Percentiles rank a stretch among this genome's conserved stretches.
Conservation (phyloP, 2,329 filamentous ascomycete genomes). For the Teratosphaeria zuluensis region DNA sequence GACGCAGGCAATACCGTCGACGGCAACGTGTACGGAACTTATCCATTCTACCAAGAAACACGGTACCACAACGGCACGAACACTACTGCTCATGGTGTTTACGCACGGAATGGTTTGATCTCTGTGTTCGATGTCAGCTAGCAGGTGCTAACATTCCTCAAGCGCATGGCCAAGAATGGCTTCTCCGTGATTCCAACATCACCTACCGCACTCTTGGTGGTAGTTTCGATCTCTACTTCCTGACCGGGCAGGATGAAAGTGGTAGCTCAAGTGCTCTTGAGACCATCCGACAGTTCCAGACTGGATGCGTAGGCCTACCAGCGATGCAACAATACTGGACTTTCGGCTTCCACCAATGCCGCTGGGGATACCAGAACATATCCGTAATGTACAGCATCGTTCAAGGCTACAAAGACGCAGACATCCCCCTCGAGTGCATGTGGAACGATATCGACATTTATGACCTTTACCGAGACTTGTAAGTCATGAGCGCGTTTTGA, state of each 20-base stretch:
- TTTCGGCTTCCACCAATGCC: slow-evolving; percentile 74
- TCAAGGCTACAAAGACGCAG: slow-evolving; percentile 40
- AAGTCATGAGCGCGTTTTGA: slow-evolving; percentile 41
- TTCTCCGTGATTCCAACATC: slow-evolving; percentile 53
- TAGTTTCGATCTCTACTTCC: slow-evolving; percentile 67
- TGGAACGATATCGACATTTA: slow-evolving; percentile 29
- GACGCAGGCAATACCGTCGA: slow-evolving; percentile 58
- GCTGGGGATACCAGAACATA: slow-evolving; percentile 71
- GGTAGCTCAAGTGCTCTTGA: slow-evolving; percentile 32
- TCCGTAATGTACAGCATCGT: slow-evolving; percentile 50
- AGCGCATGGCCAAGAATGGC: slow-evolving; percentile 63
- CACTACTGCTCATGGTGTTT: slow-evolving; percentile 58
- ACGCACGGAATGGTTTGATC: slow-evolving; percentile 50
- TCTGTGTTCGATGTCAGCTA: not conserved
- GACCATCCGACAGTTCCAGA: slow-evolving; percentile 6
- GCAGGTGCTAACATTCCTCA: not conserved
- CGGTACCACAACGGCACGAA: slow-evolving; percentile 52
- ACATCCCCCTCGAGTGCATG: slow-evolving; percentile 31
- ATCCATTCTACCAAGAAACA: slow-evolving; percentile 68
- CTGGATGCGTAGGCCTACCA: slow-evolving; percentile 1
- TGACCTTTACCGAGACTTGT: slow-evolving; percentile 47
- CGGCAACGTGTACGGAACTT: slow-evolving; percentile 62
- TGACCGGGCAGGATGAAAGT: slow-evolving; percentile 46
- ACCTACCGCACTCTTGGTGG: slow-evolving; percentile 69
- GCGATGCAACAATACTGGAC: slow-evolving; percentile 70